These are phyloP conservation scores for Ilex paraguariensis DNA, from an alignment of 305 asterid genomes.

Conservation along the genomic window DNA sequence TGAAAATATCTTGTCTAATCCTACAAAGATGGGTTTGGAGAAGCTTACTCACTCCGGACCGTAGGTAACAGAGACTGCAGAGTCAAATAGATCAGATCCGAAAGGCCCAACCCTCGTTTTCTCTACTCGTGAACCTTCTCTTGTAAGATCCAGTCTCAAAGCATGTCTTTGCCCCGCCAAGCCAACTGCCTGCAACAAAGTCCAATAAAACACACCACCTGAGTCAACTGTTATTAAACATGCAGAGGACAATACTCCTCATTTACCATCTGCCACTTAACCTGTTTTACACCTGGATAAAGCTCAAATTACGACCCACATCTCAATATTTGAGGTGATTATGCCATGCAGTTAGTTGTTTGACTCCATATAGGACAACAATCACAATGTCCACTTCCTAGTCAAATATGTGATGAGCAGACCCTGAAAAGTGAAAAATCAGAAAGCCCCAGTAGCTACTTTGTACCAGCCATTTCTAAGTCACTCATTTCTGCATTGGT, in stretches of 20 bases:
- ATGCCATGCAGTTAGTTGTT: too few species aligned
- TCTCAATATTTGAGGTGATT: too few species aligned
- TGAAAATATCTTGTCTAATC: neutral
- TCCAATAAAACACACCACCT: slow-evolving; percentile 6
- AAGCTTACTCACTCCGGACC: slow-evolving; percentile 97
- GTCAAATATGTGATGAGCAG: too few species aligned
- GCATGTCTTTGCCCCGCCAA: slow-evolving; percentile 45
- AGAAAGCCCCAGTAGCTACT: too few species aligned
- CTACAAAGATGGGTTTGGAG: slow-evolving; percentile 36
- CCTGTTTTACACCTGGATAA: too few species aligned
- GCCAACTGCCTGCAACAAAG: slow-evolving; percentile 53
- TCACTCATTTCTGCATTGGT: too few species aligned
- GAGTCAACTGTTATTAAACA: neutral
- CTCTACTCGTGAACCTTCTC: slow-evolving; percentile 42
- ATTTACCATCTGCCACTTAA: too few species aligned
- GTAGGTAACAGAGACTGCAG: slow-evolving; percentile 76
- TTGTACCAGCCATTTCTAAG: too few species aligned
- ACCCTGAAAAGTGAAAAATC: too few species aligned
- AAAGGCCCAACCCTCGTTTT: slow-evolving; percentile 91
- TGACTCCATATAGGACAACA: neutral
- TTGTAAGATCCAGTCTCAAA: slow-evolving; percentile 74
- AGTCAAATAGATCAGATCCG: slow-evolving; percentile 87
- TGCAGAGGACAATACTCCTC: too few species aligned
- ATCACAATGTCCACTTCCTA: neutral
- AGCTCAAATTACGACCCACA: too few species aligned